Base-by-base conservation (phyloP, 768 basidiomycete genomes). In the Xerocomus spinulosus region DNA sequence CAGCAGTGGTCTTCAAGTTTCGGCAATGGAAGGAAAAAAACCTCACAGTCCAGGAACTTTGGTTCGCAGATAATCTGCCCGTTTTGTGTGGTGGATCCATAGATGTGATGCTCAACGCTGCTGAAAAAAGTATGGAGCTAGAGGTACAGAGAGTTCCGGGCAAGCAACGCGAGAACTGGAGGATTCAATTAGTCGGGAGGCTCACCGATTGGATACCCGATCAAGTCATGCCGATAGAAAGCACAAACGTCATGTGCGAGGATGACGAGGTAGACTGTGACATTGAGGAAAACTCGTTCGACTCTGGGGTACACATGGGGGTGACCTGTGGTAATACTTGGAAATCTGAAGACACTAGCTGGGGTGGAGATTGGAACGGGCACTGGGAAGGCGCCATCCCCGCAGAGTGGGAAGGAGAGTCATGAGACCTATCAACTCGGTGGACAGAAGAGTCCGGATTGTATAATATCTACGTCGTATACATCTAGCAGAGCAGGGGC, bases 1-100 rank as follows among this genome's bases (percentile, higher is more conserved):
- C 70, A 5, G 66, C 63, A 10, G 69, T 86, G 18, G 73, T 76
- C 59, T 52, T 61, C 4, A 77, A 70, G 49, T 81, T 90, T 75
- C 76, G 82, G 42, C 68, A 70, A 33, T 75, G 71, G 52, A 67
- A 78, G 6, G 75, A 81, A 49, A 62, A 62, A 2, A 69, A 74
- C 49, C 71, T 82, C 51, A 62, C 76, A 4, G 54, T 72, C 9
- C 63, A 66, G 23, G 72, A 73, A 38, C 57, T 75, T 33, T 77
- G 74, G 75, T 83, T 47, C 71, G 76, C 58, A 68, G 77, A 63
- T 3, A 48, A 64, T 26, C 42, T 70, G n/a, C 51, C 61, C 4
- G 21, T 60, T 34, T 44, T 65, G 17, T 71, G 70, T 35, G 71
- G 71, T 25, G 70, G 71, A 15, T 62, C 62, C 13, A 49, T 68